These are phyloP conservation scores for Brassica rapa DNA, from an alignment of 345 rosid genomes.

Conservation along the genomic window DNA sequence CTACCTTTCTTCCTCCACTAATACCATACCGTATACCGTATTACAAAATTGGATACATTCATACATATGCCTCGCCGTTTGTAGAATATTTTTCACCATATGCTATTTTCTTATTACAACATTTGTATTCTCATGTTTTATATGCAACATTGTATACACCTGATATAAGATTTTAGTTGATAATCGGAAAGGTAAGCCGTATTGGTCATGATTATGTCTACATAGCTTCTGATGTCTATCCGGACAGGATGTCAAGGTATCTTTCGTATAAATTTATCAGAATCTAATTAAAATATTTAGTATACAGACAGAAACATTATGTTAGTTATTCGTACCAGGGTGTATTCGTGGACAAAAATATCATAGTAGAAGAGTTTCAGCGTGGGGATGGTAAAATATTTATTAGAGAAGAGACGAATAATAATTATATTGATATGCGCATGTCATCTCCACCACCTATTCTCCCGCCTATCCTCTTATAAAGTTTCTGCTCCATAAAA, in stretches of 20 bases:
- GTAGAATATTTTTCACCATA: background rate
- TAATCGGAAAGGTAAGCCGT: background rate
- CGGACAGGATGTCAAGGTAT: background rate
- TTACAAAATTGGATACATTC: background rate
- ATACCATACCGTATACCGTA: background rate
- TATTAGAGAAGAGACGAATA: background rate
- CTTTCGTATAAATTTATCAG: conserved; percentile 1
- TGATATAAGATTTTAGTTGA: background rate
- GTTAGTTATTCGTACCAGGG: background rate
- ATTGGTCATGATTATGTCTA: conserved; percentile 2
- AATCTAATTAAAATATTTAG: conserved; percentile 16
- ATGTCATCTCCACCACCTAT: conserved; percentile 50
- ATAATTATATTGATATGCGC: background rate
- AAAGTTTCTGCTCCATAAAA: conserved; percentile 33
- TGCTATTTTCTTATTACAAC: background rate
- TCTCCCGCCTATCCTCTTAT: conserved; percentile 39
- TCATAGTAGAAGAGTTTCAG: background rate
- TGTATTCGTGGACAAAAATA: conserved; percentile 14
- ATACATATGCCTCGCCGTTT: background rate
- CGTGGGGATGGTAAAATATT: conserved; percentile 12
- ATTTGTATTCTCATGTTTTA: background rate
- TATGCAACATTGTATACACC: background rate
- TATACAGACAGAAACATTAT: background rate
- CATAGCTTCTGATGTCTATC: background rate
- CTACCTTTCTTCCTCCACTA: conserved; percentile 13